A percentile compares a stretch with the other conserved stretches of the same genome.
Evolutionary conservation across 768 basidiomycete species (phyloP).

Genomic region (Auriscalpium orientale): DNA sequence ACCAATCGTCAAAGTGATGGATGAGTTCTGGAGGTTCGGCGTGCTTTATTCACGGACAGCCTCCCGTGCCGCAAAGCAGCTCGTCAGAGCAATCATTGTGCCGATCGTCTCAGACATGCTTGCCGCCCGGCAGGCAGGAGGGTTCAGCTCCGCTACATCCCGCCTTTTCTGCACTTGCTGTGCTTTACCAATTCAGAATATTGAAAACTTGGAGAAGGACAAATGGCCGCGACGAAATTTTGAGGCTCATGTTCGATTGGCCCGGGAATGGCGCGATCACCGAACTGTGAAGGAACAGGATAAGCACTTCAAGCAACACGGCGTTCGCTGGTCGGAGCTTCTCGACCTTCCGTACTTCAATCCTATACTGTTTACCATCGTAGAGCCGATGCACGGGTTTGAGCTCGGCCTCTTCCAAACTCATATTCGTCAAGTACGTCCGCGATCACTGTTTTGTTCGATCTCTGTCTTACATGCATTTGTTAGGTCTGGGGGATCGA

Average conservation of each 20-base stretch:
- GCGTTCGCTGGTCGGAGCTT: not conserved
- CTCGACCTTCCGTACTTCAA: not conserved
- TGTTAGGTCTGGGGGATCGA: too few relatives aligned
- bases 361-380: not conserved
- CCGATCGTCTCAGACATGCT: not conserved
- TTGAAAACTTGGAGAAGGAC: not conserved
- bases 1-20: conserved; percentile 29
- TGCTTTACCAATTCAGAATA: not conserved
- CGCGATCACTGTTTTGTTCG: too few relatives aligned
- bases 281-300: not conserved
- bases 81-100: not conserved
- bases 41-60: not conserved
- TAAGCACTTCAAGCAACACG: not conserved
- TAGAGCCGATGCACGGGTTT: not conserved
- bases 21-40: conserved; percentile 23
- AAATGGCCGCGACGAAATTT: not conserved
- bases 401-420: not conserved
- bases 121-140: not conserved
- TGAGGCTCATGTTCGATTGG: not conserved
- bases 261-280: not conserved
- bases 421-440: too few relatives aligned
- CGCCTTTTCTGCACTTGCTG: not conserved
- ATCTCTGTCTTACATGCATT: too few relatives aligned
- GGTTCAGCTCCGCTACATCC: not conserved
- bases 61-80: not conserved